Evolutionary conservation across 768 basidiomycete genomes (phyloP).

Genomic region (Tricholoma hemisulphureum): DNA sequence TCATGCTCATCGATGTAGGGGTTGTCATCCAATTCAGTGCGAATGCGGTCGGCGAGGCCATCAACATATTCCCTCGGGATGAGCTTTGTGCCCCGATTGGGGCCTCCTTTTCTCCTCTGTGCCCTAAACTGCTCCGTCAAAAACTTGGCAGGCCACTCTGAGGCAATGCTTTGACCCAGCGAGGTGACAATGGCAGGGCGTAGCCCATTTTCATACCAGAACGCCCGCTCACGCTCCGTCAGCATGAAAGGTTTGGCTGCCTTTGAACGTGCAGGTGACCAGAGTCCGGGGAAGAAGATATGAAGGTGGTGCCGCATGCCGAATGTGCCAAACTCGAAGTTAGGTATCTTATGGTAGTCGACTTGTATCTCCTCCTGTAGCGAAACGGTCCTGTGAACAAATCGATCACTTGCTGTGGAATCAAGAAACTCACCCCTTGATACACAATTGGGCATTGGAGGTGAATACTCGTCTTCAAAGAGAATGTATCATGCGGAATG

Average conservation of each 20-base stretch:
- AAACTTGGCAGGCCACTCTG: conserved; percentile 27
- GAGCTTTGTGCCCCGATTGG: conserved; percentile 18
- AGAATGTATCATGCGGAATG: not conserved
- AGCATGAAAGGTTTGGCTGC: not conserved
- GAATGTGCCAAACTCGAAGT: conserved; percentile 25
- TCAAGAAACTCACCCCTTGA: not conserved
- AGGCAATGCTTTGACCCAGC: not conserved
- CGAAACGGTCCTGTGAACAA: not conserved
- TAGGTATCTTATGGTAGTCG: conserved; percentile 27
- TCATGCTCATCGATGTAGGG: not conserved
- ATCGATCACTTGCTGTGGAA: not conserved
- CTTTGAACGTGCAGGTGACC: not conserved
- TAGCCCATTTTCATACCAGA: conserved; percentile 24
- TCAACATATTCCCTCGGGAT: conserved; percentile 7
- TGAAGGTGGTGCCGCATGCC: conserved; percentile 15
- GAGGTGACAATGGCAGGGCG: conserved; percentile 19
- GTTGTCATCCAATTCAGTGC: conserved; percentile 2
- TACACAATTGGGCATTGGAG: not conserved
- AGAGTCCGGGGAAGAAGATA: conserved; percentile 27
- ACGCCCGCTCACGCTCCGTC: conserved; percentile 5
- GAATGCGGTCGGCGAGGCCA: conserved; percentile 14
- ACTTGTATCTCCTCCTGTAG: not conserved
- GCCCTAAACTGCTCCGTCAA: conserved; percentile 22
- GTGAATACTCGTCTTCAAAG: conserved; percentile 6
- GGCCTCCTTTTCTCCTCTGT: conserved; percentile 9